Base-by-base conservation (phyloP, 2,329 filamentous ascomycete genomes). In the Thelonectria olida region DNA sequence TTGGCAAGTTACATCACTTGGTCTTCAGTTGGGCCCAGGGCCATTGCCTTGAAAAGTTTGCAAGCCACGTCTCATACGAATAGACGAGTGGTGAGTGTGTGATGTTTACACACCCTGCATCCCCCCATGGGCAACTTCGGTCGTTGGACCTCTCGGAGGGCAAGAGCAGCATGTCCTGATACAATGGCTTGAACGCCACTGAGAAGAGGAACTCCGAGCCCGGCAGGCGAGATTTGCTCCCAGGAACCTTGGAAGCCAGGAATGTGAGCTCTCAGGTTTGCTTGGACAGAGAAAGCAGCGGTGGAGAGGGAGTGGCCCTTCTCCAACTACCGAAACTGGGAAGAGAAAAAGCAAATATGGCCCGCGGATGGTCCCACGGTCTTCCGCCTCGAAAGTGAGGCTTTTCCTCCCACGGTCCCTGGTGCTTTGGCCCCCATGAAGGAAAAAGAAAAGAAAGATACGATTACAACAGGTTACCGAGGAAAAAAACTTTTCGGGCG, bases 311-410 rank as follows among this genome's bases (percentile, higher is more conserved):
- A 60, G 54, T 59, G 61, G 62, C 49, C 56, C 39, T 12, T 19
- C 48, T 57, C 23, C 58, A 72, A 68, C 69, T 72, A 71, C 69
- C 69, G 69, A 51, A 51, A 51, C 54, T 59, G 54, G 58, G 54
- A 66, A 48, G 42, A 42, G 42, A 53, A 68, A 68, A 71, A 69
- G 56, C 61, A 72, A 64, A 39, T 50, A 57, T 52, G 48, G 39
- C 36, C 38, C 50, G 63, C 60, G 50, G 65, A 50, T 63, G 62
- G 64, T 66, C 58, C 66, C 62, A 67, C 57, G 58, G 55, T 61
- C 31, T 60, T 47, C 54, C 49, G 47, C 45, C 10, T 51, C 44
- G 55, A 64, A 61, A 47, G 47, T 62, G 61, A 66, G 58, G 27
- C 51, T 58, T 61, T 63, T 63, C 55, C 65, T 58, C 49, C 49